Base-by-base conservation (phyloP, 1,284 basidiomycete genomes). In the Marasmius sp. region DNA sequence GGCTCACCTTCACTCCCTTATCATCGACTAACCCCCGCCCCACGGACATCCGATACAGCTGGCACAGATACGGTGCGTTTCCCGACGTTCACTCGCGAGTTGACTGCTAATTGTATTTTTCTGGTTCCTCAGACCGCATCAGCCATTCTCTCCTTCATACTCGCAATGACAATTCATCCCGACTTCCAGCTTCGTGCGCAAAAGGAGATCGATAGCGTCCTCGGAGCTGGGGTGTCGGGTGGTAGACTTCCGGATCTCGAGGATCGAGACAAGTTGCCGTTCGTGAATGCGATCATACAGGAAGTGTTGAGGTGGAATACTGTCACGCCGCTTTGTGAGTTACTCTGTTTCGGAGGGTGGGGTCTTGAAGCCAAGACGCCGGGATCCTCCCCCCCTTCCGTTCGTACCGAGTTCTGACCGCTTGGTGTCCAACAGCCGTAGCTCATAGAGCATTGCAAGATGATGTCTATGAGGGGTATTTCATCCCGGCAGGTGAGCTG, bases 181-280 rank as follows among this genome's bases (percentile, higher is more conserved):
- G 65, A 68, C n/a, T 59, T 64, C 6, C 68, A 68, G 39, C 51
- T 41, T 8, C 64, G 61, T 22, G 66, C 68, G 18, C 72, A 73
- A 41, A 37, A 60, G 9, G 73, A 75, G 59, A 60, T 74, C 36
- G 71, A 74, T 56, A 22, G 27, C 5, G 64, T 74, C 14, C 65
- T 71, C 20, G 67, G 67, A 2, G 16, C 57, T 6, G 27, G 27
- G 27, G 5, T 2, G 2, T 2, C 2, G 27, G 27, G 27, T 27
- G 59, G 66, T 11, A 64, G 72, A 38, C 58, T 73, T 33, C 72
- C 73, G 2, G 66, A 66, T 6, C 72, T 73, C 43, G 61, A 43
- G 10, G 73, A 75, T 54, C 41, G 69, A 3, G 59, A 61, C 5
- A 52, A 39, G 6, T 57, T 74, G 41, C 66, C 70, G 6, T 74